Evolutionary conservation across 768 basidiomycete genomes (phyloP), one percentile per base, ranked within the genome.

Genomic region (Royoungia palumana): DNA sequence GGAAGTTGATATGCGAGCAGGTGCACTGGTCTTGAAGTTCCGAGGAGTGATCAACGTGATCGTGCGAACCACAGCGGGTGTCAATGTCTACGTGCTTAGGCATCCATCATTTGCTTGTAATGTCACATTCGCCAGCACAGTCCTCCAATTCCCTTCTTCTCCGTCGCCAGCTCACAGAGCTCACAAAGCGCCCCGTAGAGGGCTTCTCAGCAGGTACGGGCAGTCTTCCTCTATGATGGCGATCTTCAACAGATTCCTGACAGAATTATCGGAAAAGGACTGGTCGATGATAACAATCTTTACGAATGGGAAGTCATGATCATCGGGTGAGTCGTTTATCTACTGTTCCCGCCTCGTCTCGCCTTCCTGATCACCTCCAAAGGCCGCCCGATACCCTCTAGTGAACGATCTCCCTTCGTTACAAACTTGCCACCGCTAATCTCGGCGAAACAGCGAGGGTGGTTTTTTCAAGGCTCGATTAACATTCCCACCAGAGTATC

Each of bases 261-360:
- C 56, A 64, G 60, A 58, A 50, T 63, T 62, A 44, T 56, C 60
- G 53, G 56, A 60, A 60, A 61, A 83, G 95, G 95, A 35, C 82
- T 99, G 46, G 94, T 94, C 39, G 93, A 98, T 66, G 95, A 97
- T 50, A 79, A 83, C 69, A 94, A 97, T 72, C 72, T 97, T 12
- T 91, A 87, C 50, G 94, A 97, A 73, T 99, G 96, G 96, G 94
- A 96, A 58, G 79, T 97, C 62, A 76, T 96, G 64, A 85, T 96
- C 57, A 95, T 95, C 63, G 92, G 93, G 92, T 94, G 55, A 50
- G 82, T 70, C 40, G 20, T 52, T 40, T 41, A 22, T 46, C 25
- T 47, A 44, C 41, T 36, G 41, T 68, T 47, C 41, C 41, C 44
- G 43, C 39, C 22, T 42, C 45, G 16, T 48, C n/a, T 42, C 37